Base-by-base conservation (phyloP, 768 basidiomycete genomes). In the Macrolepiota dolichaula region DNA sequence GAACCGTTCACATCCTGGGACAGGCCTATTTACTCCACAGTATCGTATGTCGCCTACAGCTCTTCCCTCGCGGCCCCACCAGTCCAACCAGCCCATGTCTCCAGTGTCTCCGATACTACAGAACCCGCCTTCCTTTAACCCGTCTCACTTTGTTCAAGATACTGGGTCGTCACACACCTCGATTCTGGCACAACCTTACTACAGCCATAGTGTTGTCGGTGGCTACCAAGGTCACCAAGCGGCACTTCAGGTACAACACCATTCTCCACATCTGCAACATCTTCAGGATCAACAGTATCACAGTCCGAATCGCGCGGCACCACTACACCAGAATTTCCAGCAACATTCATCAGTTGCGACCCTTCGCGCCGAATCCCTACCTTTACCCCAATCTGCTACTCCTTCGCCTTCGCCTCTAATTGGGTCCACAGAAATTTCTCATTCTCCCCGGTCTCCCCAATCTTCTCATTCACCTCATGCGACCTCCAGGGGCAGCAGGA, bases 101-200 rank as follows among this genome's bases (percentile, higher is more conserved):
- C 77, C 80, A 13, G 64, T 73, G 10, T 71, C 72, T 46, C 76
- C 62, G 7, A 24, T 59, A 24, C 51, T 50, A 7, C 57, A 47
- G 25, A 55, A 74, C 40, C 63, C 69, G 12, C 65, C 72, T 10
- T 64, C 73, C 27, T 69, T 69, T 60, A 57, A 67, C 1, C 72
- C 73, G 15, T 68, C 73, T 29, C 61, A 68, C 17, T 78, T 78
- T 64, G 67, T 77, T 13, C 74, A 78, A 65, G 78, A 76, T 13
- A 72, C 59, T 22, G 42, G n/a, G 17, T 67, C 71, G 42, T 65
- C 73, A 11, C 57, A 71, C 35, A 59, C 62, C 2, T 25, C 61
- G n/a, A 24, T 35, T 36, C 24, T 32, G 40, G 35, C 61, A 24
- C 59, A 64, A 47, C 47, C 56, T 2, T 49, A 44, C 51, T 57